Evolutionary conservation across 768 basidiomycete species (phyloP), one percentile per base, ranked within the genome.

Genomic region (Amylocystis lapponica): DNA sequence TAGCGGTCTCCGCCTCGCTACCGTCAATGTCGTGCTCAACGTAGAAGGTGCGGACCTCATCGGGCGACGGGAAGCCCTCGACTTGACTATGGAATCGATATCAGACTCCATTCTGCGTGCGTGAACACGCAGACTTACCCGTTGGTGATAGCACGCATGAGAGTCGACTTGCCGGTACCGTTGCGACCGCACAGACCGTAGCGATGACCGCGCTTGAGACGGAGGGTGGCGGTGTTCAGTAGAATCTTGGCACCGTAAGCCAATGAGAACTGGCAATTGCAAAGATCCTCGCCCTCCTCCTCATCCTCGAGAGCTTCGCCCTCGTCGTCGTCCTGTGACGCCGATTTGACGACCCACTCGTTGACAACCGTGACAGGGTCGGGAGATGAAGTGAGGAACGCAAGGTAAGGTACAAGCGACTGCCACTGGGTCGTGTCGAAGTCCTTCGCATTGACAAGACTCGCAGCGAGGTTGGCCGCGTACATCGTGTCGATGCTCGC

Each of bases 11-110:
- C 48, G 79, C 94, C 66, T 96, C 94, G 61, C 81, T 86, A 37
- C 94, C 94, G 58, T 97, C 94, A 53, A 97, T 96, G 64, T 97
- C 94, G 76, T 97, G 94, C 76, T 95, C 94, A 63, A 97, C 94
- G 70, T 96, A 97, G 83, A 95, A 97, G 49, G 94, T 97, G 65
- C 94, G 91, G 63, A 97, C 94, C 62, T 93, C 86, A 41, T 94
- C 89, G 43, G 92, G 90, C 16, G 93, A 94, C 11, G 94, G 94
- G 86, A 97, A 97, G 56, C 94, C 94, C 60, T 97, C 94, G 56
- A 97, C 94, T 70, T 97, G 94, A 47, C 73, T 71, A 43, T 26
- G 7, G 47, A 11, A n/a, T 16, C 19, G 50, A 57, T 52, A 61
- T 69, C 50, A 69, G 55, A 47, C 59, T 61, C 53, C 49, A 56